phyloP scores from a whole-genome alignment of 495 filamentous ascomycete species.

The Neurospora sp. region DNA sequence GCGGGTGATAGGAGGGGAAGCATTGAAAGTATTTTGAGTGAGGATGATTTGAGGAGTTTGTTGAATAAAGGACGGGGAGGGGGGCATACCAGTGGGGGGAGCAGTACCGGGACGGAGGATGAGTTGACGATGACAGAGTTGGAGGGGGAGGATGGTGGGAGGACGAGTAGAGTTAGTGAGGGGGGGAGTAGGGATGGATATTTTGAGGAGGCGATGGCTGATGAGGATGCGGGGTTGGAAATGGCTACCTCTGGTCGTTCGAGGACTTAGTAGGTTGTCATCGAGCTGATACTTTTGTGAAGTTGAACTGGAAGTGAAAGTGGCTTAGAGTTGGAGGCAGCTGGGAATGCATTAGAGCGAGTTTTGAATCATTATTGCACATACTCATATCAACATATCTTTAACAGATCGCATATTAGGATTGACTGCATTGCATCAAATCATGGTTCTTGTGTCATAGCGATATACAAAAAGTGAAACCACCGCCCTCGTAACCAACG shows the following conservation, averaged over 20 bases:
- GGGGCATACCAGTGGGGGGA: neutral
- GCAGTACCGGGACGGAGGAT: slow-evolving; percentile 8
- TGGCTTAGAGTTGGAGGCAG: neutral
- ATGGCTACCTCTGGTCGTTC: neutral
- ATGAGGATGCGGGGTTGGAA: neutral
- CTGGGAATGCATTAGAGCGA: neutral
- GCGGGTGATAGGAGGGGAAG: slow-evolving; percentile 11
- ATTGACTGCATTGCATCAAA: neutral
- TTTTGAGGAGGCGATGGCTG: neutral
- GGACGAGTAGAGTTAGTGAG: neutral
- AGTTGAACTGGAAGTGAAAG: neutral
- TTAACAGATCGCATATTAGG: neutral
- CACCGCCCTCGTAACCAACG: neutral
- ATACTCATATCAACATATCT: neutral
- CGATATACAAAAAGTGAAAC: neutral
- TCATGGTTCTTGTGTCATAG: neutral
- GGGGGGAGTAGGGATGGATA: neutral
- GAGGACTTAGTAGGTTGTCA: neutral
- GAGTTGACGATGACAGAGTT: slow-evolving; percentile 13
- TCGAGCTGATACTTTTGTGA: neutral
- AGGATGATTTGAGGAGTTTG: slow-evolving; percentile 16
- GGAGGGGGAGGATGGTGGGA: slow-evolving; percentile 5
- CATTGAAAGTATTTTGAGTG: slow-evolving; percentile 19
- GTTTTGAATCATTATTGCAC: neutral
- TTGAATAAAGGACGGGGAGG: slow-evolving; percentile 2